phyloP scores from a whole-genome alignment of 345 rosid genomes.

The Eucalyptus sideroxylon region DNA sequence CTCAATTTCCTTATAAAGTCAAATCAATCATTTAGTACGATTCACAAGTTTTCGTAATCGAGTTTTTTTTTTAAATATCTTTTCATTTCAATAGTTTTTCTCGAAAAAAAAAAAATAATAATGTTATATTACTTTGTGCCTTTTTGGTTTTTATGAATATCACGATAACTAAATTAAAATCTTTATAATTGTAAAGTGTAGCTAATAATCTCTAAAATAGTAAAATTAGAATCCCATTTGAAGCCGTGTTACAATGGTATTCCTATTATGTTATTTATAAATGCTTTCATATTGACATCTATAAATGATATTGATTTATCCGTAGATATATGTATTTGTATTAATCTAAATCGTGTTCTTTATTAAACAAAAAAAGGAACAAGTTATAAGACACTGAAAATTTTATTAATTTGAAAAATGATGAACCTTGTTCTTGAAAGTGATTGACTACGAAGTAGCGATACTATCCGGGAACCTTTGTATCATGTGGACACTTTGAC shows the following conservation, averaged over 20 bases:
- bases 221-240: background rate
- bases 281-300: background rate
- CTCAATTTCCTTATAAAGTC: too few species aligned
- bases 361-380: background rate
- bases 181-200: too few species aligned
- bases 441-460: background rate
- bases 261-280: background rate
- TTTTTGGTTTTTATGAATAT: background rate
- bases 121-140: background rate
- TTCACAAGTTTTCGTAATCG: background rate
- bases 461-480: too few species aligned
- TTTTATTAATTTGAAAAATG: background rate
- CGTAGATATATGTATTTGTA: background rate
- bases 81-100: background rate
- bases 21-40: background rate
- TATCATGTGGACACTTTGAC: too few species aligned
- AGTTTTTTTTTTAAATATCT: accelerated
- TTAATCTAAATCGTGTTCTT: background rate
- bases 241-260: background rate
- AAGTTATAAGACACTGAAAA: background rate
- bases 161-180: background rate
- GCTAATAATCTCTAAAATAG: background rate
- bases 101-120: background rate
- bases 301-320: background rate
- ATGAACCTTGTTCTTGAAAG: background rate